Evolutionary conservation across 805 yeast species (phyloP).

Genomic region (Tetrapisispora pingtungensis): DNA sequence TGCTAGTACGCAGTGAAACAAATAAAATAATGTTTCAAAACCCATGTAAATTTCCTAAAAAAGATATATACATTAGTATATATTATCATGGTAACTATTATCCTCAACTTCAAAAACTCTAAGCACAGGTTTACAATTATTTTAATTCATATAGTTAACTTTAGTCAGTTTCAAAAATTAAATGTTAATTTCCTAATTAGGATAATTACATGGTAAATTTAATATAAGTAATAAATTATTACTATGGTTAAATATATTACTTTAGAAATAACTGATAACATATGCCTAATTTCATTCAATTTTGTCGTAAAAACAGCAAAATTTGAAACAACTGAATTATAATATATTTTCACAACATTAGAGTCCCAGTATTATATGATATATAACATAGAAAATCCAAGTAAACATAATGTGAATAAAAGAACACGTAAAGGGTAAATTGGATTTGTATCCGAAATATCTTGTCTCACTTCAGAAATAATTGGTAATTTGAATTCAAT

Average conservation of each 20-base stretch:
- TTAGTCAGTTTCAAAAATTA: not conserved
- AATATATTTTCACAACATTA: not conserved
- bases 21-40: not conserved
- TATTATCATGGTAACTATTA: too few relatives aligned
- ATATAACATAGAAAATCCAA: not conserved
- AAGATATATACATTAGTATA: slow-evolving; percentile 8
- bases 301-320: not conserved
- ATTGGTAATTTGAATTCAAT: not conserved
- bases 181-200: not conserved
- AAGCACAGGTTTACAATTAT: too few relatives aligned
- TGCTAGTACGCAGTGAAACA: not conserved
- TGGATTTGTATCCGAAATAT: slow-evolving; percentile 21
- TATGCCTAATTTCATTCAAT: too few relatives aligned
- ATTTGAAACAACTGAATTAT: not conserved
- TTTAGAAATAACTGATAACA: too few relatives aligned
- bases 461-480: slow-evolving; percentile 2
- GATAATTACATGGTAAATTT: not conserved
- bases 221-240: not conserved
- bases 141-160: too few relatives aligned
- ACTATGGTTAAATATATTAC: too few relatives aligned
- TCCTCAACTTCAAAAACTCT: too few relatives aligned
- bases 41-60: slow-evolving; percentile 13
- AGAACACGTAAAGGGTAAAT: slow-evolving; percentile 12
- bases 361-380: not conserved
- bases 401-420: slow-evolving; percentile 2